Base-by-base conservation (phyloP, 2,329 filamentous ascomycete genomes). In the Trichoderma koningii region DNA sequence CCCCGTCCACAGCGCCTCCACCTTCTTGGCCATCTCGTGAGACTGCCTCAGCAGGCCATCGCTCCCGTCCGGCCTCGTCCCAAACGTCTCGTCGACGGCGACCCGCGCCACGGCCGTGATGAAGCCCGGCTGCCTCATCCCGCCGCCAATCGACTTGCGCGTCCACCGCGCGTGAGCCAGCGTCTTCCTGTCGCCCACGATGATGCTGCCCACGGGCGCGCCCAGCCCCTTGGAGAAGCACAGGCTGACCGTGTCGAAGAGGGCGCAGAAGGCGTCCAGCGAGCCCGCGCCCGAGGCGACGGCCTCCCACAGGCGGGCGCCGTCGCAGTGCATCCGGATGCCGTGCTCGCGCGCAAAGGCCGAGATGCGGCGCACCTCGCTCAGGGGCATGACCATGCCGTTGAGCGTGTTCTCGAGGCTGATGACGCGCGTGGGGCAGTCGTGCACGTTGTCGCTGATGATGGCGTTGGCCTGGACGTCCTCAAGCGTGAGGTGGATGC, bases 201-300 rank as follows among this genome's bases (percentile, higher is more conserved):
- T 77, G 38, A 95, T 87, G 71, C 87, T 90, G 4, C 92, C 92
- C 53, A 93, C 88, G 0, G 92, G 92, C 0, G 92, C 92, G 5
- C 91, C 92, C 0, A 96, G 83, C 0, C 91, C 91, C 74, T 96
- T 96, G 52, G 87, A 90, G 72, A 96, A 92, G 73, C 91, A 94
- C 26, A 95, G 78, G 69, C 85, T 91, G 14, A 94, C 80, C 60
- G 86, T 91, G 73, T 96, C 90, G 71, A 93, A 90, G 64, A 87
- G 80, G 7, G 80, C 81, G 68, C 87, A 87, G 73, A 85, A 93
- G 0, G 92, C 89, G 3, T 84, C 77, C 38, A 95, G 76, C 4
- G 82, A 83, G 0, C 87, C 89, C 0, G 88, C 88, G 0, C 87
- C 89, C 0, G 90, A 84, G 3, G 84, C 89, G 0, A 90, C 89